Conservation (phyloP, 2,329 filamentous ascomycete genomes). For the Cladophialophora chaetospira region DNA sequence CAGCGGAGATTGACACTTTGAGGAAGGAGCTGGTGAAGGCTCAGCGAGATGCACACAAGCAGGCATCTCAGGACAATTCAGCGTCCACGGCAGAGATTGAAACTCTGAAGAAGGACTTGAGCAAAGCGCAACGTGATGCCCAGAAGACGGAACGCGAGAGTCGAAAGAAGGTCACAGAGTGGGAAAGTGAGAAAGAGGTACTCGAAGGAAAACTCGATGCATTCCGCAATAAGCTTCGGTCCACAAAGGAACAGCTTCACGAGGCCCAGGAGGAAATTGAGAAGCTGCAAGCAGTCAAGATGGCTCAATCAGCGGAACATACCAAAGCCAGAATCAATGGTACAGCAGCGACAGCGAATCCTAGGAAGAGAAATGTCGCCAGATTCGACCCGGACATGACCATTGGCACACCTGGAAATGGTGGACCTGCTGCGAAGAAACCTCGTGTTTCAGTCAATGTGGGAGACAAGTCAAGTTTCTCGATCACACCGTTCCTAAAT, state of each 20-base stretch:
- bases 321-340: conserved; percentile 29
- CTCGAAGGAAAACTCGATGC: conserved; percentile 72
- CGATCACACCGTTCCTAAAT: conserved; percentile 91
- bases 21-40: conserved; percentile 51
- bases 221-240: conserved; percentile 68
- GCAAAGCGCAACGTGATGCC: conserved; percentile 54
- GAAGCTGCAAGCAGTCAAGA: conserved; percentile 42
- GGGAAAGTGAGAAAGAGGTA: conserved; percentile 62
- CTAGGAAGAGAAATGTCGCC: conserved; percentile 46
- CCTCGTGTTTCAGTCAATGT: conserved; percentile 61
- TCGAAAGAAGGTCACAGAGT: conserved; percentile 61
- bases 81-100: conserved; percentile 43
- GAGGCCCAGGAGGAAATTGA: conserved; percentile 58
- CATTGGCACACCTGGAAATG: conserved; percentile 55
- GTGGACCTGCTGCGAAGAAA: conserved; percentile 56
- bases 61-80: conserved; percentile 41
- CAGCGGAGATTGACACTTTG: conserved; percentile 44
- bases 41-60: conserved; percentile 44
- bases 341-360: conserved; percentile 32
- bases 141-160: conserved; percentile 51
- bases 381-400: conserved; percentile 48
- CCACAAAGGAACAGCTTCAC: conserved; percentile 72
- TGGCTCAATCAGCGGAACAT: conserved; percentile 36
- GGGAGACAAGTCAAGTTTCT: conserved; percentile 89
- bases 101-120: conserved; percentile 53